Conservation (phyloP, 805 yeast genomes). For the Cyberlindnera veronae region DNA sequence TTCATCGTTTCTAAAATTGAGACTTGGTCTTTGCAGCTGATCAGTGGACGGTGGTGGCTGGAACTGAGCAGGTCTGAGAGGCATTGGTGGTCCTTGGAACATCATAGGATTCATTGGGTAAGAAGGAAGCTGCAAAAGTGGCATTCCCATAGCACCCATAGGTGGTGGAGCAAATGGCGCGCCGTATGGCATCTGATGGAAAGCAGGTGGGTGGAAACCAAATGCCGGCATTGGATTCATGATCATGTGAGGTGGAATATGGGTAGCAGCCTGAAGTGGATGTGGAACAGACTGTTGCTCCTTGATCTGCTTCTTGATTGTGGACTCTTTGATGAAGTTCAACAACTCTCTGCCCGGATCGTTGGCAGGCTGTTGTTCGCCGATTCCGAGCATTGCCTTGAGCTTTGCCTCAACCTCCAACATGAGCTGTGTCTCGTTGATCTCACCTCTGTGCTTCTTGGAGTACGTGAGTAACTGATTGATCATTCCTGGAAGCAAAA, state of each 20-base stretch:
- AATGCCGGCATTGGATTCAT: constrained; percentile 14
- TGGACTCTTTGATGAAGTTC: constrained; percentile 53
- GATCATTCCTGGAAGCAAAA: constrained; percentile 38
- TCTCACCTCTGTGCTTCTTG: constrained; percentile 45
- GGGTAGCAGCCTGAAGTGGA: constrained; percentile 9
- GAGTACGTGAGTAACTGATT: constrained; percentile 48
- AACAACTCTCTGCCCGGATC: constrained; percentile 81
- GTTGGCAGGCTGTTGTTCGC: constrained; percentile 20
- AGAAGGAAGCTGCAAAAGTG: constrained; percentile 8
- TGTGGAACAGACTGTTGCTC: constrained; percentile 13
- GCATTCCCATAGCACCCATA: constrained; percentile 4
- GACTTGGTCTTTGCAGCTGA: constrained; percentile 36
- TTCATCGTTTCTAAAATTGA: constrained; percentile 30
- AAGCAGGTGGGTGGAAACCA: constrained; percentile 21
- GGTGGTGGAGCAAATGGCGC: constrained; percentile 23
- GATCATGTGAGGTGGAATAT: constrained; percentile 11
- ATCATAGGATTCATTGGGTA: constrained; percentile 12
- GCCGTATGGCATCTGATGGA: constrained; percentile 21
- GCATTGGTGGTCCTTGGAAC: constrained; percentile 14
- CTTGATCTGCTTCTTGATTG: constrained; percentile 28
- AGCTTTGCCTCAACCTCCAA: constrained; percentile 60
- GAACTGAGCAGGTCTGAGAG: constrained; percentile 11
- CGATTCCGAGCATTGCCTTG: constrained; percentile 61
- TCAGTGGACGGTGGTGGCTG: constrained; percentile 36
- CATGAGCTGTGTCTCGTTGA: constrained; percentile 57